A percentile compares a stretch with the other conserved stretches of the same genome.
Conservation (phyloP, 2,329 filamentous ascomycete species). For the Stachybotrys chlorohalonatus region DNA sequence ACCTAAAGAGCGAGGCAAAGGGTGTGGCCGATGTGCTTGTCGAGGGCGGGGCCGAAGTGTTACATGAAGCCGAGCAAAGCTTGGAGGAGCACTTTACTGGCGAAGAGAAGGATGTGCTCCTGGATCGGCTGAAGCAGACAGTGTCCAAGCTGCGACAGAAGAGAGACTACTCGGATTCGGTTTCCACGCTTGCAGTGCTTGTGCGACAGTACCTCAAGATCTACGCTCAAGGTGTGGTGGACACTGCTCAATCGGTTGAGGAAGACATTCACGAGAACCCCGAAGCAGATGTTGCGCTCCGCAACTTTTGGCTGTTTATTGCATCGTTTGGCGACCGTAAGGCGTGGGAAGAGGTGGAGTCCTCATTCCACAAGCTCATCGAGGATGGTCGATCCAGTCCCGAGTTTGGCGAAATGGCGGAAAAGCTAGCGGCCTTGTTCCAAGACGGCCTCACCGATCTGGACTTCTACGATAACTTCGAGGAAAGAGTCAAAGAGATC, state of each 20-base stretch:
- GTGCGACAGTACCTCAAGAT: slow-evolving; percentile 69
- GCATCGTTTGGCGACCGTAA: slow-evolving; percentile 67
- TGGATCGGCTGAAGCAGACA: slow-evolving; percentile 67
- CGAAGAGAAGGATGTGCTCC: slow-evolving; percentile 62
- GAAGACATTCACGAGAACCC: slow-evolving; percentile 65
- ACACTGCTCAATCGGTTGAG: slow-evolving; percentile 56
- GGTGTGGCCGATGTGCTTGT: slow-evolving; percentile 45
- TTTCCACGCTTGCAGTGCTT: slow-evolving; percentile 66
- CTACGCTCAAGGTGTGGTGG: slow-evolving; percentile 66
- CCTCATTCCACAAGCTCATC: slow-evolving; percentile 60
- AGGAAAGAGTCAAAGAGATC: slow-evolving; percentile 42
- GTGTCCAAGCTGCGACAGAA: slow-evolving; percentile 66
- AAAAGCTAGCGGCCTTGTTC: slow-evolving; percentile 62
- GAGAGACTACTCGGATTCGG: slow-evolving; percentile 77
- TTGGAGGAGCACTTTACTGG: slow-evolving; percentile 64
- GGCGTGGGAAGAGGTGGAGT: slow-evolving; percentile 68
- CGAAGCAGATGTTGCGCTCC: slow-evolving; percentile 65
- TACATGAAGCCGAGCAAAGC: slow-evolving; percentile 56
- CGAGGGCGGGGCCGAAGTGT: slow-evolving; percentile 45
- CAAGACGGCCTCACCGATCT: slow-evolving; percentile 81
- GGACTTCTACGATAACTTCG: slow-evolving; percentile 61
- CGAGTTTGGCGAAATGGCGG: slow-evolving; percentile 71
- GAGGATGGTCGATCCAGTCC: slow-evolving; percentile 68
- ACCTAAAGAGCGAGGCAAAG: slow-evolving; percentile 50
- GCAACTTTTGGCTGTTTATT: slow-evolving; percentile 73